A percentile compares a stretch with the other conserved stretches of the same genome.
Evolutionary conservation across 441 rosid genomes (phyloP).

Genomic region (Arabidopsis hybrid): DNA sequence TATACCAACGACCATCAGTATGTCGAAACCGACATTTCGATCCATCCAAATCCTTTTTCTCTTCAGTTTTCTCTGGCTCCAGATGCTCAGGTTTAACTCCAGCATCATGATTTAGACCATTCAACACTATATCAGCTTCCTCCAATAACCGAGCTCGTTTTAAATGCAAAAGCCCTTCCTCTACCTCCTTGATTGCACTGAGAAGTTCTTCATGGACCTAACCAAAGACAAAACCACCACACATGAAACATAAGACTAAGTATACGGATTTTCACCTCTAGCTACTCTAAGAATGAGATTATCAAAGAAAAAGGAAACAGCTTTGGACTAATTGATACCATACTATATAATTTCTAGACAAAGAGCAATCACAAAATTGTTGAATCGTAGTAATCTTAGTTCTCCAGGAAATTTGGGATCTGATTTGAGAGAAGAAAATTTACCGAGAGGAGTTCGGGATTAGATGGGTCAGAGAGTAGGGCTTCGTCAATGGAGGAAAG

Average conservation of each 20-base stretch:
- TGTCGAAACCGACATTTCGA: constrained; percentile 79
- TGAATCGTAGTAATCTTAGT: background rate
- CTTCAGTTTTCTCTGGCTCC: constrained; percentile 50
- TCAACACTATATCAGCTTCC: constrained; percentile 64
- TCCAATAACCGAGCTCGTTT: constrained; percentile 79
- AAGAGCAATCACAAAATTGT: background rate
- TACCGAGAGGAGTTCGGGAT: constrained; percentile 82
- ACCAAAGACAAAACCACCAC: constrained; percentile 9
- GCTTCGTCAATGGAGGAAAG: constrained; percentile 74
- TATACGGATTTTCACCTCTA: background rate
- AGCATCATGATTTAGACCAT: constrained; percentile 40
- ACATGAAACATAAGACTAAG: background rate
- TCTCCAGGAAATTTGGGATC: background rate
- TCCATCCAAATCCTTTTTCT: constrained; percentile 53
- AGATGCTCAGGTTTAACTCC: constrained; percentile 45
- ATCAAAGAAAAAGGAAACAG: background rate
- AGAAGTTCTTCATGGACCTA: constrained; percentile 86
- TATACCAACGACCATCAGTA: constrained; percentile 91
- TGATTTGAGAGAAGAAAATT: constrained; percentile 9
- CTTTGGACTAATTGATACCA: too few relatives aligned
- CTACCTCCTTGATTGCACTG: constrained; percentile 70
- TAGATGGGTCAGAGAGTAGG: constrained; percentile 66
- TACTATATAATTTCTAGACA: background rate
- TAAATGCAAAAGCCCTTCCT: constrained; percentile 83
- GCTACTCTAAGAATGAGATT: constrained; percentile 10